Evolutionary conservation across 345 rosid species (phyloP).

Genomic region (Dipteronia sinensis): DNA sequence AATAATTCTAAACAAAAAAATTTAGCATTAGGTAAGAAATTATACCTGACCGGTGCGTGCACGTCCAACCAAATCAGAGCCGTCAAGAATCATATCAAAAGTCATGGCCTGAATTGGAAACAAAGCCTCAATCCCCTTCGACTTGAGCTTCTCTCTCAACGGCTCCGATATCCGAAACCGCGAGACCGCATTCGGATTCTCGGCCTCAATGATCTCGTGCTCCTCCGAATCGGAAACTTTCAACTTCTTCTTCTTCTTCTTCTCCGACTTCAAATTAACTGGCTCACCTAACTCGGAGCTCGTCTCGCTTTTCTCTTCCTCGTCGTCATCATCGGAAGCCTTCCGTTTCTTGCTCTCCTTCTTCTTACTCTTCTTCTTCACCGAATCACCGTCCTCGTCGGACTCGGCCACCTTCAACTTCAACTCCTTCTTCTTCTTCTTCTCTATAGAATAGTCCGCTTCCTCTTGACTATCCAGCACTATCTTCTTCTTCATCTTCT

Average conservation of each 20-base stretch:
- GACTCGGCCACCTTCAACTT: conserved; percentile 33
- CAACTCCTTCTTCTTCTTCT: conserved; percentile 45
- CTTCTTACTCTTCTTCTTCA: conserved; percentile 48
- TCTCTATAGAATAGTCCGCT: conserved; percentile 33
- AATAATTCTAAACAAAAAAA: not conserved
- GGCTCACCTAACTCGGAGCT: conserved; percentile 75
- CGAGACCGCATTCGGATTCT: conserved; percentile 67
- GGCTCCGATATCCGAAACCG: conserved; percentile 73
- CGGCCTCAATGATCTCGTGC: conserved; percentile 41
- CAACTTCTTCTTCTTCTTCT: conserved; percentile 54
- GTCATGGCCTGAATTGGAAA: conserved; percentile 94
- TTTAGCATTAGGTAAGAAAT: not conserved
- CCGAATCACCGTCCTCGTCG: conserved; percentile 27
- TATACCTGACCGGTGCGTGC: conserved; percentile 97
- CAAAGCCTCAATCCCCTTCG: conserved; percentile 75
- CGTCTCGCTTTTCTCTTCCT: conserved; percentile 59
- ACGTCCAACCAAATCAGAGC: conserved; percentile 87
- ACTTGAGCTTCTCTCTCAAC: conserved; percentile 60
- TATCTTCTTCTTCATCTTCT: conserved; percentile 71
- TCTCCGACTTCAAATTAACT: conserved; percentile 28
- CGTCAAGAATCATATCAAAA: conserved; percentile 68
- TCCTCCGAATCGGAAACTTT: conserved; percentile 46
- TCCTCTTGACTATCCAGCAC: conserved; percentile 44
- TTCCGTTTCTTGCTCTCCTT: conserved; percentile 62
- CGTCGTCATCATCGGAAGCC: conserved; percentile 48